phyloP scores from a whole-genome alignment of 1,139 yeast genomes.

The Candida glucosophila region DNA sequence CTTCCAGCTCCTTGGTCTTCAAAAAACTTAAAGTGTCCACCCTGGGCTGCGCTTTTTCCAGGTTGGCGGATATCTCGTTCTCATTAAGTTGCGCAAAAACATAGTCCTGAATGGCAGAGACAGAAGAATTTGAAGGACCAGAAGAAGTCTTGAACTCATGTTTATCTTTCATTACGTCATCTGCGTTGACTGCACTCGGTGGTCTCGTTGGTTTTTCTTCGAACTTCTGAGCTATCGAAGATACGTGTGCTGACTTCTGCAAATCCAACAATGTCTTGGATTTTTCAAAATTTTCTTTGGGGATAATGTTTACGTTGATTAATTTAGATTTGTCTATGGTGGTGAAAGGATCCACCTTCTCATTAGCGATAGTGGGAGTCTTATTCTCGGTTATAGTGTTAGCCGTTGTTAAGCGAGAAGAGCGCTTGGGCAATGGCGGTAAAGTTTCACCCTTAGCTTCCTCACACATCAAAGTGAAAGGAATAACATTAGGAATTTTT shows the following conservation, averaged over 20 bases:
- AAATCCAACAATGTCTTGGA: constrained; percentile 3
- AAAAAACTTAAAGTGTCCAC: constrained; percentile 45
- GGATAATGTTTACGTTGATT: constrained; percentile 4
- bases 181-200: constrained; percentile 1
- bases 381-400: neutral
- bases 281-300: constrained; percentile 3
- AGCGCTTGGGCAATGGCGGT: too few species aligned
- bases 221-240: constrained; percentile 15
- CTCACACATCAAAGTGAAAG: constrained; percentile 18
- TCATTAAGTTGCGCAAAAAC: constrained; percentile 27
- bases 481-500: constrained; percentile 45
- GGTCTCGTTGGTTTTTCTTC: neutral
- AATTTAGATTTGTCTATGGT: constrained; percentile 28
- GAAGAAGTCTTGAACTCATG: too few species aligned
- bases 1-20: constrained; percentile 32
- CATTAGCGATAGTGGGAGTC: neutral
- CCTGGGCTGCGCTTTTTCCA: constrained; percentile 12
- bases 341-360: constrained; percentile 36
- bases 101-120: constrained; percentile 24
- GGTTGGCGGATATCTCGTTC: constrained; percentile 11
- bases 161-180: neutral
- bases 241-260: constrained; percentile 7
- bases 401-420: too few species aligned
- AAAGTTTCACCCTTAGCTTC: neutral
- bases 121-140: constrained; percentile 8